Conservation (phyloP, 78 protist genomes). For the Cavenderia fasciculata region DNA sequence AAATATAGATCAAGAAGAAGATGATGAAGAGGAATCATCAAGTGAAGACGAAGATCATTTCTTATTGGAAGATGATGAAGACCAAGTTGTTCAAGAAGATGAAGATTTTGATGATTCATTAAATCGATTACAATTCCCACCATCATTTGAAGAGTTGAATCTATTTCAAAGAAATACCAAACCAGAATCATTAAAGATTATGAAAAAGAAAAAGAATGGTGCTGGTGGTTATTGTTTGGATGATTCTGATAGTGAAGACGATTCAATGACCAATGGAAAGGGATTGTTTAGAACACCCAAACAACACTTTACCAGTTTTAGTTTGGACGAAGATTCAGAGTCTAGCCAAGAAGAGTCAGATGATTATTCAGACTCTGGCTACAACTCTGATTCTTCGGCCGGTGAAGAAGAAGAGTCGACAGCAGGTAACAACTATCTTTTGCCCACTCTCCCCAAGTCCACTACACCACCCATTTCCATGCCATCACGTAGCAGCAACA, state of each 20-base stretch:
- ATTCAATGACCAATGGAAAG: not conserved
- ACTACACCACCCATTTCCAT: conserved; percentile 63
- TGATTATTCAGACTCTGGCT: not conserved
- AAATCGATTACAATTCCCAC: conserved; percentile 52
- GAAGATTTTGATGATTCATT: conserved; percentile 34
- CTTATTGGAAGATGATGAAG: not conserved
- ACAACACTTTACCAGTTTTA: conserved; percentile 31
- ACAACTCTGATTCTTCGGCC: no score
- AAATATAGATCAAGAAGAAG: no score
- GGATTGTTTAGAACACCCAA: conserved; percentile 45
- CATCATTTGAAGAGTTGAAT: conserved; percentile 31
- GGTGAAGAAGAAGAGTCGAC: not conserved
- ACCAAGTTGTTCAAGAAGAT: not conserved
- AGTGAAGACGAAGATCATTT: not conserved
- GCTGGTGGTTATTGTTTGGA: not conserved
- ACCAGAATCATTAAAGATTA: not conserved
- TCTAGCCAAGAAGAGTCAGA: no score
- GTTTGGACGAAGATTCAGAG: conserved; percentile 27
- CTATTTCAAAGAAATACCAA: not conserved
- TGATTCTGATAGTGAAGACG: conserved; percentile 2
- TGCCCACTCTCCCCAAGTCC: conserved; percentile 17
- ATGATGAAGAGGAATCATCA: not conserved
- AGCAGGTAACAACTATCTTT: not conserved
- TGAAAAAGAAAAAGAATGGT: not conserved
- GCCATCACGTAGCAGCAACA: conserved; percentile 6